Evolutionary conservation across 2,329 filamentous ascomycete species (phyloP).

Genomic region (Elsinoe arachidis): DNA sequence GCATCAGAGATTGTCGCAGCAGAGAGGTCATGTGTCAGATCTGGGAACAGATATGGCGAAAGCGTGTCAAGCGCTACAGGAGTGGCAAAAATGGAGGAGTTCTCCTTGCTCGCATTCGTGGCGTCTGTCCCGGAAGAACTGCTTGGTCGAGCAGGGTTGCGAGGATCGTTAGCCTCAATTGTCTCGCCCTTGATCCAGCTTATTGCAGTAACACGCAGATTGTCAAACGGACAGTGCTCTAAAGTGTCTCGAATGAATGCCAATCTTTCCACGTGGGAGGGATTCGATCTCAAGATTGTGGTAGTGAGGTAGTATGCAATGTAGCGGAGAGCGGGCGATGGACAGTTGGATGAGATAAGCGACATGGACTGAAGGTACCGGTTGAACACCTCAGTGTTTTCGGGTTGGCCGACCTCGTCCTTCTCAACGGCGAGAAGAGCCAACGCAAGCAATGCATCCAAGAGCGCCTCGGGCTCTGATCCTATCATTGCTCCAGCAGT

Average conservation of each 20-base stretch:
- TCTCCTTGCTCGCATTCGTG: constrained; percentile 8
- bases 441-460: constrained; percentile 47
- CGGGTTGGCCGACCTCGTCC: constrained; percentile 37
- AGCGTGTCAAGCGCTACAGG: constrained; percentile 40
- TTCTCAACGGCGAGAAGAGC: constrained; percentile 42
- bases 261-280: constrained; percentile 42
- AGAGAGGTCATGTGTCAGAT: constrained; percentile 36
- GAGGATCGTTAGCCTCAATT: constrained; percentile 35
- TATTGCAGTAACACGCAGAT: constrained; percentile 49
- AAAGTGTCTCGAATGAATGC: constrained; percentile 48
- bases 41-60: constrained; percentile 45
- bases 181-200: constrained; percentile 55
- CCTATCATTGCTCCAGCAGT: constrained; percentile 32
- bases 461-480: constrained; percentile 41
- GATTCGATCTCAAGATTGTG: constrained; percentile 45
- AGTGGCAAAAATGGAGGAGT: constrained; percentile 38
- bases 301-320: constrained; percentile 42
- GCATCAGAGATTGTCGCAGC: constrained; percentile 30
- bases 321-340: constrained; percentile 39
- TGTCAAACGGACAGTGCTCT: constrained; percentile 45
- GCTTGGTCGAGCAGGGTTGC: neutral
- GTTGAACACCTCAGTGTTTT: constrained; percentile 44
- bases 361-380: constrained; percentile 44
- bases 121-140: constrained; percentile 9
- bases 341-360: constrained; percentile 41